These are phyloP conservation scores for Silene conica DNA, from an alignment of 148 eudicot species.

Conservation along the genomic window DNA sequence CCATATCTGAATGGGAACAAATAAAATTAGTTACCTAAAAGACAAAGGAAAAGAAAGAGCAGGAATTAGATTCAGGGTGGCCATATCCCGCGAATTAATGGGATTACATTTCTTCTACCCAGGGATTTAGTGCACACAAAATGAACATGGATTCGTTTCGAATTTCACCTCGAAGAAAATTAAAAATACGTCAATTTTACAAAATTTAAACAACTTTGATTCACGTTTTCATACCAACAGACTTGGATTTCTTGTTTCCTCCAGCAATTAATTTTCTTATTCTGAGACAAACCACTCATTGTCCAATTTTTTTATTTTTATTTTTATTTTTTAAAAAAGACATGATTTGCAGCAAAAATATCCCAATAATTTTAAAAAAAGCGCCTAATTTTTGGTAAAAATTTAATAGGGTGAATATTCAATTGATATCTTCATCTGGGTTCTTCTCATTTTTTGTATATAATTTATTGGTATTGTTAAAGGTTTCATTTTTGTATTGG, in stretches of 20 bases:
- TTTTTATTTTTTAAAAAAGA: too few species aligned
- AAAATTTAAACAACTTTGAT: too few species aligned
- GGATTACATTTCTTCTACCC: background rate
- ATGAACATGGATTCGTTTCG: conserved; percentile 14
- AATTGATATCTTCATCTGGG: conserved; percentile 18
- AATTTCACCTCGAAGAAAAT: background rate
- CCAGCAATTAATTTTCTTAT: background rate
- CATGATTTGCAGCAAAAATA: background rate
- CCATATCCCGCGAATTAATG: conserved; percentile 12
- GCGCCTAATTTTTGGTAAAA: conserved; percentile 13
- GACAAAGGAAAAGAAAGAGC: background rate
- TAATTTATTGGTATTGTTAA: conserved; percentile 14
- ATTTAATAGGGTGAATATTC: conserved; percentile 11
- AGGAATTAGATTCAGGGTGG: conserved; percentile 9
- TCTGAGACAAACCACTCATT: background rate
- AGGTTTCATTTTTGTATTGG: conserved; percentile 6
- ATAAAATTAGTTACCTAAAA: background rate
- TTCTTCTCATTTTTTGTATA: conserved; percentile 10
- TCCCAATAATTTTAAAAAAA: background rate
- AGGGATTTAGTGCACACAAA: background rate
- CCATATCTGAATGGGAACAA: too few species aligned
- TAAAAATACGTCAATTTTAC: too few species aligned
- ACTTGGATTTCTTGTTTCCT: background rate
- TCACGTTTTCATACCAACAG: background rate
- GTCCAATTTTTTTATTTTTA: too few species aligned